Base-by-base conservation (phyloP, 768 basidiomycete genomes). In the Calocybe gangraenosa region DNA sequence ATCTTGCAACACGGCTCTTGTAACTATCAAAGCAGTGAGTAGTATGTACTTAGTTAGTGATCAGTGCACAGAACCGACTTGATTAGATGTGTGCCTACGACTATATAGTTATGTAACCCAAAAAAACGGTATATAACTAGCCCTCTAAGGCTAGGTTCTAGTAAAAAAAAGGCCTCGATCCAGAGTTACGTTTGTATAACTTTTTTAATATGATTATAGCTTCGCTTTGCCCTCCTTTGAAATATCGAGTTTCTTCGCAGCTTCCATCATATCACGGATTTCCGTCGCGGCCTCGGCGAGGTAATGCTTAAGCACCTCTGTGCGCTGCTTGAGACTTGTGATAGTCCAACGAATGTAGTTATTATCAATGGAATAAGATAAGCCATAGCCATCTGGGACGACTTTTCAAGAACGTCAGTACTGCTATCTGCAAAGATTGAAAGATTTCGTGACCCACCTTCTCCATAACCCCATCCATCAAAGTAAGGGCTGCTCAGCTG, bases 401-500 rank as follows among this genome's bases (percentile, higher is more conserved):
- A 98, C 94, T 87, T 48, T 13, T 33, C 15, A 42, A 43, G 17
- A 49, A n/a, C 13, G 34, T 35, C 7, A 35, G 13, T n/a, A 31
- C 8, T 31, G 14, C 30, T 31, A 31, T 17, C 32, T 44, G 8
- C 7, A 39, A 23, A 54, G 17, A n/a, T n/a, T 11, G 19, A 25
- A 42, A 42, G 32, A 14, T 35, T 35, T 5, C 7, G 7, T 14
- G 34, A 35, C 13, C 42, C 22, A 53, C 42, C 47, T 22, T 48
- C 50, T 2, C 50, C 48, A 60, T 97, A 97, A 11, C 95, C 96
- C 95, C 95, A 98, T 17, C 92, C 92, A 55, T 94, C 90, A 25
- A 99, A 70, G 63, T 76, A 93, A 40, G 72, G 73, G 35, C 81
- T 84, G 40, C 83, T 85, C 46, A 98, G 68, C 65, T 96, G 90